Conservation (phyloP, 495 filamentous ascomycete species). For the Xylaria intraflava region DNA sequence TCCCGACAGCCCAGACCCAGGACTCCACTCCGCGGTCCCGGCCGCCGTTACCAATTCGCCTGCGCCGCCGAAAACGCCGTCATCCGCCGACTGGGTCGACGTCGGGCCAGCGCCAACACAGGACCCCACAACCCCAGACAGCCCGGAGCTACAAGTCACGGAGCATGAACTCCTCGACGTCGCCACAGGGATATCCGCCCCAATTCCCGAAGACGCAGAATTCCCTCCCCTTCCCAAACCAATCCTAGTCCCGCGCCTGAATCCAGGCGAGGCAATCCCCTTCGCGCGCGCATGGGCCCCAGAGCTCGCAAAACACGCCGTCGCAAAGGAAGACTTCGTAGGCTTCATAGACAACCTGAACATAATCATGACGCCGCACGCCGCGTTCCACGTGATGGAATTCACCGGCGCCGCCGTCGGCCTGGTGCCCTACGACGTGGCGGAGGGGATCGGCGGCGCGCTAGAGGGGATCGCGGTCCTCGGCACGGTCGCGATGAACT, state of each 20-base stretch:
- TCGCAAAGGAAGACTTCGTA: conserved; percentile 19
- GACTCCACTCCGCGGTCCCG: neutral
- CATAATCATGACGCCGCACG: conserved; percentile 16
- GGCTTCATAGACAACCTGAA: conserved; percentile 25
- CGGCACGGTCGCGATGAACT: conserved; percentile 3
- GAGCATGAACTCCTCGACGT: conserved; percentile 11
- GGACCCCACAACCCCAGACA: neutral
- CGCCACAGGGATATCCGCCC: conserved; percentile 10
- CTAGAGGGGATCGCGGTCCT: conserved; percentile 10
- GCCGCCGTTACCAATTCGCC: neutral
- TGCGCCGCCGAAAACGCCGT: neutral
- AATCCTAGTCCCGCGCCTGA: conserved; percentile 20
- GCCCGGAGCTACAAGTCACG: neutral
- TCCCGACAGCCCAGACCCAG: neutral
- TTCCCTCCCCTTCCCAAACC: conserved; percentile 15
- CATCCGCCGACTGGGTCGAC: conserved; percentile 3
- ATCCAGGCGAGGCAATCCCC: conserved; percentile 14
- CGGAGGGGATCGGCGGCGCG: conserved; percentile 9
- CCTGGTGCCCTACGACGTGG: conserved; percentile 15
- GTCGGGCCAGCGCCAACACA: neutral
- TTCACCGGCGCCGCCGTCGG: conserved; percentile 7
- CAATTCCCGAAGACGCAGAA: neutral
- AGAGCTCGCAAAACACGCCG: conserved; percentile 13
- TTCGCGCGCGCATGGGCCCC: conserved; percentile 20
- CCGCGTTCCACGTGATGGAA: conserved; percentile 7